Percentiles rank a stretch among this genome's conserved stretches.
Evolutionary conservation across 1,284 basidiomycete species (phyloP).

Genomic region (Mycena sp.): DNA sequence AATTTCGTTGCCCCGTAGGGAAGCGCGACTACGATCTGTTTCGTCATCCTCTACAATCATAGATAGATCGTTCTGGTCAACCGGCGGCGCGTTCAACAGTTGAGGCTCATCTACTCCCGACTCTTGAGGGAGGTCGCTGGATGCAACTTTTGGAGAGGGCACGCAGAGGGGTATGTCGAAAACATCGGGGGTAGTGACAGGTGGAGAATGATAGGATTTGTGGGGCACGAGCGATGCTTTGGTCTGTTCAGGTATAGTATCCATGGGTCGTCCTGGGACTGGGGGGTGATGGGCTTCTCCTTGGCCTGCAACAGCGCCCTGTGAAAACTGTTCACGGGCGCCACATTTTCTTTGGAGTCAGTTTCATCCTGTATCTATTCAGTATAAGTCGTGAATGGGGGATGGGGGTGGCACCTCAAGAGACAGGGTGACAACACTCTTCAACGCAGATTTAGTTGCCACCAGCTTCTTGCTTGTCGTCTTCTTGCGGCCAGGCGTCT

Average conservation of each 20-base stretch:
- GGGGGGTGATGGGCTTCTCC: conserved; percentile 26
- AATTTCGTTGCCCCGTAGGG: conserved; percentile 26
- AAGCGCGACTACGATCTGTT: conserved; percentile 50
- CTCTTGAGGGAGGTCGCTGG: not conserved
- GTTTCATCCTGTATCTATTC: conserved; percentile 39
- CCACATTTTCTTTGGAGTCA: conserved; percentile 50
- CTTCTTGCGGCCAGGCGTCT: conserved; percentile 81
- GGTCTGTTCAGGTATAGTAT: not conserved
- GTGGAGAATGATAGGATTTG: not conserved
- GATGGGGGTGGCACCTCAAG: conserved; percentile 53
- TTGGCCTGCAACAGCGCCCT: conserved; percentile 56
- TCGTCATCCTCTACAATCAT: conserved; percentile 80
- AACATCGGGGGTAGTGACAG: not conserved
- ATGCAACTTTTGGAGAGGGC: not conserved
- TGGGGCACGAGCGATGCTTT: not conserved
- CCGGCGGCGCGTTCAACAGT: not conserved
- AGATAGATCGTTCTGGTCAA: conserved; percentile 59
- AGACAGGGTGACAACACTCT: conserved; percentile 49
- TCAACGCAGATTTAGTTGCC: conserved; percentile 54
- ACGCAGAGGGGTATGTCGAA: conserved; percentile 1
- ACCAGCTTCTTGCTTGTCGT: conserved; percentile 60
- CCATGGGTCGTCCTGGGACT: not conserved
- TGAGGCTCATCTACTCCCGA: not conserved
- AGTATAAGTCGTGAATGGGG: not conserved
- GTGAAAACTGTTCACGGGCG: conserved; percentile 60